Percentiles rank a stretch among this genome's conserved stretches.
These are phyloP conservation scores for Rhizopogon vulgaris DNA, from an alignment of 768 basidiomycete genomes.

Conservation along the genomic window DNA sequence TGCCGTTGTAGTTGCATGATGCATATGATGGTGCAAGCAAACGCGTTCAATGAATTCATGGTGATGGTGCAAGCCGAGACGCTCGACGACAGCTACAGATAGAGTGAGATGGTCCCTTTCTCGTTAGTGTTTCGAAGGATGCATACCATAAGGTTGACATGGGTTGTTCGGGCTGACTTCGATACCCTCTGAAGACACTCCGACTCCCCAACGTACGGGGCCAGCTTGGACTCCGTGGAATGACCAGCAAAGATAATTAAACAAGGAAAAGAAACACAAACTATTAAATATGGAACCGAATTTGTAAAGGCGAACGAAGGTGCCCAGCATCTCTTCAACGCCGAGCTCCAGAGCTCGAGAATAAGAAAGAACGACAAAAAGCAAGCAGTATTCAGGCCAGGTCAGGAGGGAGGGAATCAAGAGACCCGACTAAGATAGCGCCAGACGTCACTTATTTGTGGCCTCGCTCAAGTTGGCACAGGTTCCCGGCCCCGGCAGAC, in stretches of 20 bases:
- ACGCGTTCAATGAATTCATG: neutral
- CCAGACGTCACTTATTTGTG: neutral
- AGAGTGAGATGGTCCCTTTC: neutral
- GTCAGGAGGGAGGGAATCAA: neutral
- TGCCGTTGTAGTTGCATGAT: neutral
- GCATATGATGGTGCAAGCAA: neutral
- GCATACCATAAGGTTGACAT: neutral
- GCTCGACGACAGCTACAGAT: neutral
- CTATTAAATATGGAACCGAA: neutral
- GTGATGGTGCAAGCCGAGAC: no score
- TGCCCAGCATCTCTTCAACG: constrained; percentile 10
- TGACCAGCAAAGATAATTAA: neutral
- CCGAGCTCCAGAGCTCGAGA: constrained; percentile 10
- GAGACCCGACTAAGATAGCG: neutral
- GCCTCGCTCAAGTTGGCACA: neutral
- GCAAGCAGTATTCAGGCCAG: neutral
- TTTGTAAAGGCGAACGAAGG: constrained; percentile 1
- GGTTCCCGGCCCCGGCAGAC: neutral
- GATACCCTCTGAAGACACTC: neutral
- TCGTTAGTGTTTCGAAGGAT: neutral
- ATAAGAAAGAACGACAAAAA: neutral
- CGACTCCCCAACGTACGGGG: neutral
- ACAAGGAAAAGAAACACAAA: neutral
- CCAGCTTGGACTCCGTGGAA: neutral
- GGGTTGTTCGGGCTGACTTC: no score